A percentile compares a stretch with the other conserved stretches of the same genome.
Conservation (phyloP, 805 yeast genomes). For the Wickerhamomyces silvicola region DNA sequence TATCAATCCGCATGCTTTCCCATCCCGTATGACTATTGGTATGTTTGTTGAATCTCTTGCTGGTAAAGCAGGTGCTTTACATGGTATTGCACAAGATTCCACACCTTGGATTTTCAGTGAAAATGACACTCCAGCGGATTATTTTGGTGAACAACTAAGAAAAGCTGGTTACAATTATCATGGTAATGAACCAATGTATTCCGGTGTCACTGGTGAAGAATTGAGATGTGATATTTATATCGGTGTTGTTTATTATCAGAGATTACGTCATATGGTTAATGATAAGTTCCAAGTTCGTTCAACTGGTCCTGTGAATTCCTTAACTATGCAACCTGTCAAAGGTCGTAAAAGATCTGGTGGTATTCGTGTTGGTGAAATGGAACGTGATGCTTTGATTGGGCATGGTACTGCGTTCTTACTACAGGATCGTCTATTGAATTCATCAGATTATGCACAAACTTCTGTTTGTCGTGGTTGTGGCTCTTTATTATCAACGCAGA, state of each 20-base stretch:
- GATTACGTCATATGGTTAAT: constrained; percentile 98
- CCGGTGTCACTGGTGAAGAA: constrained; percentile 98
- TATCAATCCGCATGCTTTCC: constrained; percentile 99
- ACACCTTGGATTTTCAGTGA: constrained; percentile 96
- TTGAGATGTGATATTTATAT: constrained; percentile 91
- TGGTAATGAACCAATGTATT: constrained; percentile 98
- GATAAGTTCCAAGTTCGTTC: constrained; percentile 99
- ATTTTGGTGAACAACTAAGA: constrained; percentile 87
- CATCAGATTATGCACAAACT: constrained; percentile 92
- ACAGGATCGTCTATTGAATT: constrained; percentile 91
- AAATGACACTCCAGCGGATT: constrained; percentile 92
- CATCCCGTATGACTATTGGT: constrained; percentile 99
- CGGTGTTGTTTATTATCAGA: constrained; percentile 96
- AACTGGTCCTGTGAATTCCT: constrained; percentile 94
- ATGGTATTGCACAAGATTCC: constrained; percentile 94
- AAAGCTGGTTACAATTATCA: constrained; percentile 93
- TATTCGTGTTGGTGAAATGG: constrained; percentile 99
- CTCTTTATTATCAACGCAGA: constrained; percentile 81
- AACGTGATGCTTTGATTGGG: constrained; percentile 97
- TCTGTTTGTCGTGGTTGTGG: constrained; percentile 91
- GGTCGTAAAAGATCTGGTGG: constrained; percentile 99
- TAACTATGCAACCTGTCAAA: constrained; percentile 99
- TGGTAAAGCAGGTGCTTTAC: constrained; percentile 98
- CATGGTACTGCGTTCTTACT: constrained; percentile 94
- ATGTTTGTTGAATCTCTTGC: constrained; percentile 98